These are phyloP conservation scores for Cucumis melo DNA, from an alignment of 306 rosid genomes.

Conservation along the genomic window DNA sequence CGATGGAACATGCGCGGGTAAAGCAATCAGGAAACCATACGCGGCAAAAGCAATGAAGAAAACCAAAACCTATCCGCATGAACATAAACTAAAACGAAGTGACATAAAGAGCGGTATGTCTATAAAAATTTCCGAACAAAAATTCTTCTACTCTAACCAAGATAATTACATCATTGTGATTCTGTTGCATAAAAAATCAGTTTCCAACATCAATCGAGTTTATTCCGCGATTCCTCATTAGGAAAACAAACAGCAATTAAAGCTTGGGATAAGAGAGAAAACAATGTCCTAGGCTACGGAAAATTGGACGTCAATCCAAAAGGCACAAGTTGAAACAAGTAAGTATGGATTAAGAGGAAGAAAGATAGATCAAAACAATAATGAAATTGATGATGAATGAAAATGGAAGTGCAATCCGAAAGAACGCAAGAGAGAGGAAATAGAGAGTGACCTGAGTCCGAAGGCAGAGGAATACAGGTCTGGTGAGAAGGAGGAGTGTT, in stretches of 20 bases:
- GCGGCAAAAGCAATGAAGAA: background rate
- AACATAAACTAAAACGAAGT: background rate
- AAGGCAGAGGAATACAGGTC: constrained; percentile 34
- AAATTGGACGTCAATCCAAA: background rate
- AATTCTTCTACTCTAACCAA: background rate
- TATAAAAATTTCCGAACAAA: background rate
- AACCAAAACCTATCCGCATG: background rate
- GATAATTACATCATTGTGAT: background rate
- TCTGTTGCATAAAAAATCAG: background rate
- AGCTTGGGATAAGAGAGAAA: background rate
- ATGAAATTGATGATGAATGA: background rate
- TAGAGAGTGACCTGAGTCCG: constrained; percentile 34
- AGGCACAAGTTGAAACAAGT: background rate
- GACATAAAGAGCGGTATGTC: background rate
- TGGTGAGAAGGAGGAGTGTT: constrained; percentile 27
- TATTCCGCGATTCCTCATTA: background rate
- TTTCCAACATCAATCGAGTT: background rate
- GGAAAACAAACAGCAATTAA: constrained; percentile 8
- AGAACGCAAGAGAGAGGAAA: background rate
- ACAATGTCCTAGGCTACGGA: background rate
- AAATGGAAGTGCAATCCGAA: background rate
- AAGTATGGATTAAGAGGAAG: background rate
- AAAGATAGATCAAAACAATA: background rate
- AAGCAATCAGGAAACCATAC: background rate
- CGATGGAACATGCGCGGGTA: background rate